phyloP scores from a whole-genome alignment of 192 early-diverging fungal genomes.

The Chytriomyces sp. region DNA sequence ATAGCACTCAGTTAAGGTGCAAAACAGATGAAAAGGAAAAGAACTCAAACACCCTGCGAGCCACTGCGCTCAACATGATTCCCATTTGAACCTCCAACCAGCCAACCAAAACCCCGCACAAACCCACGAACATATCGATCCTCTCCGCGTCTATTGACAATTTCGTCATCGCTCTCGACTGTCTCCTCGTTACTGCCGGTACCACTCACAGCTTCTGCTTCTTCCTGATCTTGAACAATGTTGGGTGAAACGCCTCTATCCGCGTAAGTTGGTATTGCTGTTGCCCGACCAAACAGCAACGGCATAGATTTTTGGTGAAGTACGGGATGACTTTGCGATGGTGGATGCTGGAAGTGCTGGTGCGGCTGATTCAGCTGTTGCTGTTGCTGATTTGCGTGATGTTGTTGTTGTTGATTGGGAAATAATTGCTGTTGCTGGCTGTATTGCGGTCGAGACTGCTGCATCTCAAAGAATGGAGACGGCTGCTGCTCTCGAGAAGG shows the following conservation, averaged over 20 bases:
- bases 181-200: not conserved
- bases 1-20: too few relatives aligned
- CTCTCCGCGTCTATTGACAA: constrained; percentile 17
- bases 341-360: constrained; percentile 25
- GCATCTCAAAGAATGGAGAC: not conserved
- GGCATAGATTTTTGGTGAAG: not conserved
- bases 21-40: not conserved
- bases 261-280: too few relatives aligned
- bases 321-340: not conserved
- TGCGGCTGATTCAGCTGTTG: constrained; percentile 12
- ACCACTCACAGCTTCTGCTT: not conserved
- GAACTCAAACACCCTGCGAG: constrained; percentile 25
- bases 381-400: not conserved
- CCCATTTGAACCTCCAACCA: constrained; percentile 11
- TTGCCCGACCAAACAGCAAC: not conserved
- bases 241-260: not conserved
- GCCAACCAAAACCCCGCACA: constrained; percentile 35
- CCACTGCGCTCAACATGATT: constrained; percentile 30
- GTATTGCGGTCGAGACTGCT: constrained; percentile 7
- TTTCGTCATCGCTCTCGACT: constrained; percentile 8
- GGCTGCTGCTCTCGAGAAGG: not conserved
- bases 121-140: constrained; percentile 30
- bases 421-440: not conserved
- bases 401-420: not conserved
- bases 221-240: not conserved